phyloP scores from a whole-genome alignment of 768 basidiomycete species.

The Leucocoprinus birnbaumii region DNA sequence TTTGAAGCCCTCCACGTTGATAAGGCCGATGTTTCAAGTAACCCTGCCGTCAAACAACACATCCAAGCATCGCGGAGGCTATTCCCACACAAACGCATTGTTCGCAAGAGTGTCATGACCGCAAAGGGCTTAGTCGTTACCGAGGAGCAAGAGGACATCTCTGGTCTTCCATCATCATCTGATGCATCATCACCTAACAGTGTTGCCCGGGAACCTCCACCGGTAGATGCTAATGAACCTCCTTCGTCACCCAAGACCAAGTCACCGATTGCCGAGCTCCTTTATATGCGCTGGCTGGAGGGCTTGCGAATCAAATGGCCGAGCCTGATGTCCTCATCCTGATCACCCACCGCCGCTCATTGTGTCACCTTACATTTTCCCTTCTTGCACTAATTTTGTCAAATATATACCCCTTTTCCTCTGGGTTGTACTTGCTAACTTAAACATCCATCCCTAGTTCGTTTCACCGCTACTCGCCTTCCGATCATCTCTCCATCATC shows the following conservation, averaged over 20 bases:
- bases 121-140: constrained; percentile 80
- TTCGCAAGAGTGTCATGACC: constrained; percentile 83
- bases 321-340: constrained; percentile 44
- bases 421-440: too few species aligned
- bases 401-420: too few species aligned
- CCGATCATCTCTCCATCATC: background rate
- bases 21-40: constrained; percentile 41
- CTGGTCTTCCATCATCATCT: constrained; percentile 39
- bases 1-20: constrained; percentile 7
- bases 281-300: constrained; percentile 98
- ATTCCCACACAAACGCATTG: constrained; percentile 80
- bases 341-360: background rate
- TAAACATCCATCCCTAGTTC: background rate
- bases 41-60: constrained; percentile 73
- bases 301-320: constrained; percentile 92
- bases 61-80: constrained; percentile 76
- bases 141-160: constrained; percentile 73
- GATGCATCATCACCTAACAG: constrained; percentile 18
- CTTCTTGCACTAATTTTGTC: background rate
- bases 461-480: background rate
- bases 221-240: constrained; percentile 39
- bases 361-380: background rate
- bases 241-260: constrained; percentile 46
- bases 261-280: constrained; percentile 90
- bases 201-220: constrained; percentile 9